These are phyloP conservation scores for Coemansia sp. DNA, from an alignment of 192 early-diverging fungal genomes.

Conservation along the genomic window DNA sequence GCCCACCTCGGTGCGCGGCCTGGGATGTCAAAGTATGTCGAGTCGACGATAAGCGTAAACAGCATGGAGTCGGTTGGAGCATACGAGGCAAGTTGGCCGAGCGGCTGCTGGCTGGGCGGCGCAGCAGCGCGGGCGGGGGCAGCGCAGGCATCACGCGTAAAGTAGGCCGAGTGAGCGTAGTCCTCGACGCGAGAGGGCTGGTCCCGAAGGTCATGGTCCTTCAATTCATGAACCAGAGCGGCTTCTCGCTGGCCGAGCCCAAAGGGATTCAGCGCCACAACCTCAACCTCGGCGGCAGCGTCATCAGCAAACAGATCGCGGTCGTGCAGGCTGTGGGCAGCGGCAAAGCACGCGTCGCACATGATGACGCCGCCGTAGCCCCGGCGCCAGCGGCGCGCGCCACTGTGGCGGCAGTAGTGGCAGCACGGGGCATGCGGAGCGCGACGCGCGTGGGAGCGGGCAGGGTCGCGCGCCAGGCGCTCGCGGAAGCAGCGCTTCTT, in stretches of 20 bases:
- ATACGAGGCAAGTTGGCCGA: slow-evolving; percentile 41
- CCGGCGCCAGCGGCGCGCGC: slow-evolving; percentile 44
- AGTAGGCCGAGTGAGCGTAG: slow-evolving; percentile 42
- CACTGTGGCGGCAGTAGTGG: slow-evolving; percentile 43
- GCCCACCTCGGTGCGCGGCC: slow-evolving; percentile 86
- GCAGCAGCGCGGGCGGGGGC: slow-evolving; percentile 14
- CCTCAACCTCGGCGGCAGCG: slow-evolving; percentile 24
- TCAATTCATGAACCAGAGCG: not conserved
- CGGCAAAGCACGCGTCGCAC: slow-evolving; percentile 48
- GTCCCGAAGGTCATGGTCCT: slow-evolving; percentile 1
- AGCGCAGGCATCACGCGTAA: slow-evolving; percentile 49
- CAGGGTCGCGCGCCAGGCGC: slow-evolving; percentile 13
- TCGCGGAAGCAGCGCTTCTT: slow-evolving; percentile 53
- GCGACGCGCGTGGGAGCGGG: not conserved
- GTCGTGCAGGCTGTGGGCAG: slow-evolving; percentile 26
- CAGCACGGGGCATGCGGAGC: slow-evolving; percentile 12
- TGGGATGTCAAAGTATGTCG: slow-evolving; percentile 88
- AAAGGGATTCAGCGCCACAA: slow-evolving; percentile 50
- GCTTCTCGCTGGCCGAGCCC: slow-evolving; percentile 7
- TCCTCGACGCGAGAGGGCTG: slow-evolving; percentile 29
- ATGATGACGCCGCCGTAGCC: slow-evolving; percentile 49
- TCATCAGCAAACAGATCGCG: slow-evolving; percentile 27
- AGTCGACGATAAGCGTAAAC: slow-evolving; percentile 74
- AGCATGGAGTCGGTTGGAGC: slow-evolving; percentile 50
- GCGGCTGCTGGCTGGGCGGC: slow-evolving; percentile 40